Evolutionary conservation across 768 basidiomycete species (phyloP).

Genomic region (Mycena rosella): DNA sequence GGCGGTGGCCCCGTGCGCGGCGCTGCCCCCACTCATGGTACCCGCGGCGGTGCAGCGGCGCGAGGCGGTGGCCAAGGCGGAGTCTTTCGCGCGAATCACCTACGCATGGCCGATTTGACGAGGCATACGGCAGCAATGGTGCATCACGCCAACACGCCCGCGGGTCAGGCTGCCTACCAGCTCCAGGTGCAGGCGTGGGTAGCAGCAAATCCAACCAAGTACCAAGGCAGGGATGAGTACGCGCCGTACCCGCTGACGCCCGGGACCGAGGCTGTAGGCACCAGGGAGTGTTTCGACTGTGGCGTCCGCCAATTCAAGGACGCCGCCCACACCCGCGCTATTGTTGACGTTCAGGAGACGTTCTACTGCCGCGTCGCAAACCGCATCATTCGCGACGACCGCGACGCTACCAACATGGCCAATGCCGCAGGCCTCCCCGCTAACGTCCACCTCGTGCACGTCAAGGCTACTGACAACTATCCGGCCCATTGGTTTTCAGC

Average conservation of each 20-base stretch:
- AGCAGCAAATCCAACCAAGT: slow-evolving; percentile 7
- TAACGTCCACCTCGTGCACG: slow-evolving; percentile 9
- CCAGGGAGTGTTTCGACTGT: slow-evolving; percentile 32
- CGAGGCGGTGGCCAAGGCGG: background rate
- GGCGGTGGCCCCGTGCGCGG: slow-evolving; percentile 5
- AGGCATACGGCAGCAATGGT: slow-evolving; percentile 3
- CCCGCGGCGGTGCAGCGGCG: background rate
- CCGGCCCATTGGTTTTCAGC: slow-evolving; percentile 10
- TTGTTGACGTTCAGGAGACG: slow-evolving; percentile 9
- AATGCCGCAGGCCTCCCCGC: slow-evolving; percentile 12
- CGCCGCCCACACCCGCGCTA: slow-evolving; percentile 5
- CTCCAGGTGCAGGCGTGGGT: slow-evolving; percentile 17
- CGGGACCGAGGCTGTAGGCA: slow-evolving; percentile 25
- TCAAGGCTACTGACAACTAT: slow-evolving; percentile 6
- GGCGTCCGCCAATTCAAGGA: slow-evolving; percentile 8
- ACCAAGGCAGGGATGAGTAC: slow-evolving; percentile 16
- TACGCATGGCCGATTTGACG: slow-evolving; percentile 14
- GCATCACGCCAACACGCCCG: background rate
- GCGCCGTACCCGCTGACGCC: slow-evolving; percentile 30
- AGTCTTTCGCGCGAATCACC: slow-evolving; percentile 14
- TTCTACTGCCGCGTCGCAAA: slow-evolving; percentile 18
- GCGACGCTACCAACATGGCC: slow-evolving; percentile 21
- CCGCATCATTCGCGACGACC: slow-evolving; percentile 31
- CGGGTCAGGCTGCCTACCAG: background rate
- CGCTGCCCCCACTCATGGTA: background rate